Percentiles rank a stretch among this genome's conserved stretches.
phyloP scores from a whole-genome alignment of 208 protist genomes.

The Acanthamoeba healyi region DNA sequence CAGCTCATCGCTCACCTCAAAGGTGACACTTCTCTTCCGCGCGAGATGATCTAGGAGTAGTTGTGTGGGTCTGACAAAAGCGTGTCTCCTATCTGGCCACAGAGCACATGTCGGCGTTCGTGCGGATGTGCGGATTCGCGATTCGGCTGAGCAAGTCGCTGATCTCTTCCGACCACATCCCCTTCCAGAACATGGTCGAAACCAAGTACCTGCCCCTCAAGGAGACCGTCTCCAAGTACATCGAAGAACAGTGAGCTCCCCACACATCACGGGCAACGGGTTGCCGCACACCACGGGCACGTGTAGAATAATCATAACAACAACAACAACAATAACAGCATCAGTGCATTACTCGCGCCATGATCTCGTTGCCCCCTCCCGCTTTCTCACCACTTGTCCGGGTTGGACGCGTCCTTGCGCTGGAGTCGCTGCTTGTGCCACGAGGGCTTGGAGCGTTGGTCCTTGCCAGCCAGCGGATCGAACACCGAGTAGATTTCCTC shows the following conservation, averaged over 20 bases:
- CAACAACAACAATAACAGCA: too few relatives aligned
- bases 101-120: constrained; percentile 64
- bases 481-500: constrained; percentile 48
- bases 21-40: not conserved
- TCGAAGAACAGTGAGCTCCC: not conserved
- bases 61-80: too few relatives aligned
- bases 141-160: constrained; percentile 70
- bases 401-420: not conserved
- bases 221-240: constrained; percentile 44
- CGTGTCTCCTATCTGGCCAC: not conserved
- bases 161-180: constrained; percentile 70
- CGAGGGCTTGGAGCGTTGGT: constrained; percentile 8
- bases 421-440: constrained; percentile 53
- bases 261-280: not conserved
- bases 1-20: constrained; percentile 57
- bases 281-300: too few relatives aligned
- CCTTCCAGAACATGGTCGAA: constrained; percentile 75
- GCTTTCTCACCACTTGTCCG: constrained; percentile 19
- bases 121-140: constrained; percentile 66
- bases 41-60: too few relatives aligned
- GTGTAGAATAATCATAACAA: too few relatives aligned
- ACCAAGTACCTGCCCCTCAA: constrained; percentile 58
- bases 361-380: not conserved
- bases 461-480: constrained; percentile 23
- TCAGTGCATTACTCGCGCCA: not conserved